Percentiles rank a stretch among this genome's conserved stretches.
Evolutionary conservation across 2,329 filamentous ascomycete genomes (phyloP).

Genomic region (Colletotrichum zoysiae): DNA sequence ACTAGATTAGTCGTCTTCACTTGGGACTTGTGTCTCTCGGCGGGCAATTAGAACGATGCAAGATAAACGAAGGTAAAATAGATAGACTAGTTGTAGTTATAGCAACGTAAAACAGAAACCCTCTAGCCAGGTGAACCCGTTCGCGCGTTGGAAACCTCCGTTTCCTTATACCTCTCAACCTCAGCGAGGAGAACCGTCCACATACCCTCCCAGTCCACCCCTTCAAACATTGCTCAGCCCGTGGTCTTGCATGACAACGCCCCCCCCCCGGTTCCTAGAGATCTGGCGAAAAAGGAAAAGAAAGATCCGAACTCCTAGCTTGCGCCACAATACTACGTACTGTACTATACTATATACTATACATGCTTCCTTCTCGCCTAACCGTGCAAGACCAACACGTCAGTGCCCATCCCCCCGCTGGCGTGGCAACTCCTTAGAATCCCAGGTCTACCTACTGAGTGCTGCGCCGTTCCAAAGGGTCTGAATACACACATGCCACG

Average conservation of each 20-base stretch:
- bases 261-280: constrained; percentile 5
- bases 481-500: background rate
- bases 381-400: constrained; percentile 1
- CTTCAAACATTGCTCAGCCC: constrained; percentile 17
- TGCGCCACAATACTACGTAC: constrained; percentile 8
- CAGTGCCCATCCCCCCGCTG: background rate
- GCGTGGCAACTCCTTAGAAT: background rate
- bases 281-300: background rate
- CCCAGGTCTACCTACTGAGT: background rate
- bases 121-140: background rate
- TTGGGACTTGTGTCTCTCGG: background rate
- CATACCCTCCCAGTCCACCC: background rate
- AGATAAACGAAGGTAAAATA: background rate
- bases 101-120: background rate
- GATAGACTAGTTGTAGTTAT: background rate
- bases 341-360: no score
- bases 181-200: background rate
- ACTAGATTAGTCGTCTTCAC: background rate
- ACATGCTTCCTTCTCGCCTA: background rate
- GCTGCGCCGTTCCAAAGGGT: background rate
- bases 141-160: constrained; percentile 3
- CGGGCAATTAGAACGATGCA: background rate
- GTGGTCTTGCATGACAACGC: constrained; percentile 18
- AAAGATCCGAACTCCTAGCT: background rate
- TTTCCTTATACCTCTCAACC: constrained; percentile 21